Conservation (phyloP, 345 rosid species). For the Salix exigua region DNA sequence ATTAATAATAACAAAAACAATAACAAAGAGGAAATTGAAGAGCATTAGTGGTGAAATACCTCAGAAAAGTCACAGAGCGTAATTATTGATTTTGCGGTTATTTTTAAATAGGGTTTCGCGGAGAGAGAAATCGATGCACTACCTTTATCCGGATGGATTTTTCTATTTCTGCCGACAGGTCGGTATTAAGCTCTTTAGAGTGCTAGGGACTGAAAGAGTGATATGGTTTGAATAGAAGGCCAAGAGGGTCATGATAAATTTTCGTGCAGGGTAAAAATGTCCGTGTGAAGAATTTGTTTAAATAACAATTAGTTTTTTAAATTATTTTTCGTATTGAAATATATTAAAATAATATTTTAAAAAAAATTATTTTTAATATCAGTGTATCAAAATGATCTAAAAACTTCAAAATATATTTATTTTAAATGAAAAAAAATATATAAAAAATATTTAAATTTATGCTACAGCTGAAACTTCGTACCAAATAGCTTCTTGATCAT, state of each 20-base stretch:
- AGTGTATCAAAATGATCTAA: no score
- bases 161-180: not conserved
- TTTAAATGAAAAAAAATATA: no score
- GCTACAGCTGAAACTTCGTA: no score
- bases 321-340: no score
- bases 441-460: no score
- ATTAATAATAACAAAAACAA: not conserved
- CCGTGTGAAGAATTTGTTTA: not conserved
- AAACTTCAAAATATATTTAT: no score
- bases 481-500: no score
- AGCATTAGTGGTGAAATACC: conserved; percentile 8
- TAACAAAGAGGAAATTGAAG: not conserved
- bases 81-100: not conserved
- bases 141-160: not conserved
- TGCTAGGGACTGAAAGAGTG: not conserved
- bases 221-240: not conserved
- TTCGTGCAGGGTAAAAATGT: not conserved
- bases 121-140: no score
- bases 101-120: conserved; percentile 19
- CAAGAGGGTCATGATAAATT: not conserved
- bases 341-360: no score
- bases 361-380: no score
- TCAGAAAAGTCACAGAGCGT: not conserved
- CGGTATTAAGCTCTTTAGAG: not conserved
- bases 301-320: no score